Evolutionary conservation across 352 stramenopile genomes (phyloP).

Genomic region (Phytophthora idaei): DNA sequence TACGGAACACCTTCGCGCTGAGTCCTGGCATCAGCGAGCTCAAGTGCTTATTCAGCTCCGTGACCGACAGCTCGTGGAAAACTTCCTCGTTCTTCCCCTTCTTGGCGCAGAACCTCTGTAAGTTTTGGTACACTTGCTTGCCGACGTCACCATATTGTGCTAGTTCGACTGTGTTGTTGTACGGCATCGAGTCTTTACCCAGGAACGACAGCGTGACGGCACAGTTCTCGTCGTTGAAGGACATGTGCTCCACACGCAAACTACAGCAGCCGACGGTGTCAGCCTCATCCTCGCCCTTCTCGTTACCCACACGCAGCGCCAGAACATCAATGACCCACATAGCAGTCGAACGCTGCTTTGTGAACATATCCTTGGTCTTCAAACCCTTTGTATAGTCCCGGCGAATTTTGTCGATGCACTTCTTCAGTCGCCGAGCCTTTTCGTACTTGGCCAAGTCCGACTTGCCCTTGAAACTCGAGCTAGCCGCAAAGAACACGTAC

Average conservation of each 20-base stretch:
- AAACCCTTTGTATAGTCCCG: constrained; percentile 92
- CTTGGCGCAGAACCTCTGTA: constrained; percentile 96
- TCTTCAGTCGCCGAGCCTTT: constrained; percentile 98
- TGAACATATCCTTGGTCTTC: constrained; percentile 90
- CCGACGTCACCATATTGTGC: constrained; percentile 90
- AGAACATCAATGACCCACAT: constrained; percentile 99
- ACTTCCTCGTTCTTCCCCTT: constrained; percentile 97
- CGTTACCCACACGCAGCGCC: constrained; percentile 99
- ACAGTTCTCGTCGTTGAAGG: constrained; percentile 93
- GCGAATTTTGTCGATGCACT: constrained; percentile 96
- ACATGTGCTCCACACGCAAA: constrained; percentile 98
- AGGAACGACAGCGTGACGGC: constrained; percentile 99
- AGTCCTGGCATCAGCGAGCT: constrained; percentile 99
- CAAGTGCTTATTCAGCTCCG: constrained; percentile 98
- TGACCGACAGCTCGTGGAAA: constrained; percentile 96
- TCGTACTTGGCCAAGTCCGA: constrained; percentile 99
- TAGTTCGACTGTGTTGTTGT: constrained; percentile 99
- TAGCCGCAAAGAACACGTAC: constrained; percentile 99
- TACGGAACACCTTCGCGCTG: constrained; percentile 99
- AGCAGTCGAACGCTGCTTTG: constrained; percentile 95
- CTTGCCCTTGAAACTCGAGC: constrained; percentile 99
- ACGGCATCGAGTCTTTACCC: constrained; percentile 99
- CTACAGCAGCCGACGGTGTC: constrained; percentile 99
- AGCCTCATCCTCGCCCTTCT: constrained; percentile 99
- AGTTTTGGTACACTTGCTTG: constrained; percentile 94